Evolutionary conservation across 331 rosid genomes (phyloP), one percentile per base, ranked within the genome.

Genomic region (Quercus tomentella): DNA sequence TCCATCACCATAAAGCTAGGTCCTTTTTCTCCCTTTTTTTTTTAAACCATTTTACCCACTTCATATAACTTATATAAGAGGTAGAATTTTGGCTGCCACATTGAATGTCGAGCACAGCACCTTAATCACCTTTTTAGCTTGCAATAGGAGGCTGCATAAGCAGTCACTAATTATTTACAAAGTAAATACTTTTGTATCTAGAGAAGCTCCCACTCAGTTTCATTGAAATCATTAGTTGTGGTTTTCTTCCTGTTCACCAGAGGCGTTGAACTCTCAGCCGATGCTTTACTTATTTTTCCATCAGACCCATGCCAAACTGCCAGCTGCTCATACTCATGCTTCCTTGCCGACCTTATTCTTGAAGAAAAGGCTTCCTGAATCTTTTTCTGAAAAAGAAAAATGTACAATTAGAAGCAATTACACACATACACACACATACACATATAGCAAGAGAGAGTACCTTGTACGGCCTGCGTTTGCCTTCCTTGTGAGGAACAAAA

Each of bases 181-280:
- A 66, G 77, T 37, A 75, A 76, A 80, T 71, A 8, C 56, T 49
- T 60, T 49, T n/a, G 45, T 41, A 45, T 58, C 87, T 86, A 89
- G 69, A 94, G 91, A 85, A 94, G 84, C 87, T 92, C 97, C 98
- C 98, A 94, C 33, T 91, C 98, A 18, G 82, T 70, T 84, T 91
- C 97, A 51, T 82, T 78, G 57, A 76, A 25, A 77, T 73, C 89
- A 62, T 78, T 51, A 55, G 62, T 77, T 33, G 30, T 31, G 52
- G 56, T 62, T 67, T 86, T 77, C 73, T 80, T 83, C 18, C 43
- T 37, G 62, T 85, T 79, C n/a, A 71, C 74, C 26, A n/a, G 7
- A 1, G 75, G 77, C 67, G 58, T 26, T 17, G 62, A 75, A 76
- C 43, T 74, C 79, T 85, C 85, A 25, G 43, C 73, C 15, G 14